These are phyloP conservation scores for Alternaria viburni DNA, from an alignment of 2,329 filamentous ascomycete species.

Conservation along the genomic window DNA sequence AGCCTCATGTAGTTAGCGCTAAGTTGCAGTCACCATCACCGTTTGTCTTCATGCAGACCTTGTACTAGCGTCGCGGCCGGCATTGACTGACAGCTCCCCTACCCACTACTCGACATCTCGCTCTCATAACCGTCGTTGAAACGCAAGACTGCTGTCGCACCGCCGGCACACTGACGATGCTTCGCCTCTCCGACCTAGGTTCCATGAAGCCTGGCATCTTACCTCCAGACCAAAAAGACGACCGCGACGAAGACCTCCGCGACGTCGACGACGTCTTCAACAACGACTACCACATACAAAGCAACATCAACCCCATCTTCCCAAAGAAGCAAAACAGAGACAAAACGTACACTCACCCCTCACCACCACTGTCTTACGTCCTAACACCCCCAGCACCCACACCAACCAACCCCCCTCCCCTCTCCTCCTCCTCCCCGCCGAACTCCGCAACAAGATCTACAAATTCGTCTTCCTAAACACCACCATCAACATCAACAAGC, in stretches of 20 bases:
- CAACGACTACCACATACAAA: background rate
- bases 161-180: background rate
- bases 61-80: background rate
- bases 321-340: too few relatives aligned
- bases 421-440: conserved; percentile 1
- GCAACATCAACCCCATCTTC: background rate
- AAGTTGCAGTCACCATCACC: background rate
- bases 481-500: background rate
- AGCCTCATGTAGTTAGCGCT: background rate
- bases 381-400: background rate
- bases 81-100: background rate
- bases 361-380: too few relatives aligned
- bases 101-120: background rate
- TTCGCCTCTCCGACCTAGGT: background rate
- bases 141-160: background rate
- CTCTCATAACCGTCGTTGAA: background rate
- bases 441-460: background rate
- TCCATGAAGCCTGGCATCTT: background rate
- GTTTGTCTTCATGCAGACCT: background rate
- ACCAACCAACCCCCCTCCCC: too few relatives aligned
- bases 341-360: too few relatives aligned
- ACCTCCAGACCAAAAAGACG: background rate
- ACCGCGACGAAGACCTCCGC: background rate
- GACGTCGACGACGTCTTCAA: background rate
- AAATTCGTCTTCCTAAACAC: background rate